These are phyloP conservation scores for Torulaspora gathmanii DNA, from an alignment of 805 yeast species.

Conservation along the genomic window DNA sequence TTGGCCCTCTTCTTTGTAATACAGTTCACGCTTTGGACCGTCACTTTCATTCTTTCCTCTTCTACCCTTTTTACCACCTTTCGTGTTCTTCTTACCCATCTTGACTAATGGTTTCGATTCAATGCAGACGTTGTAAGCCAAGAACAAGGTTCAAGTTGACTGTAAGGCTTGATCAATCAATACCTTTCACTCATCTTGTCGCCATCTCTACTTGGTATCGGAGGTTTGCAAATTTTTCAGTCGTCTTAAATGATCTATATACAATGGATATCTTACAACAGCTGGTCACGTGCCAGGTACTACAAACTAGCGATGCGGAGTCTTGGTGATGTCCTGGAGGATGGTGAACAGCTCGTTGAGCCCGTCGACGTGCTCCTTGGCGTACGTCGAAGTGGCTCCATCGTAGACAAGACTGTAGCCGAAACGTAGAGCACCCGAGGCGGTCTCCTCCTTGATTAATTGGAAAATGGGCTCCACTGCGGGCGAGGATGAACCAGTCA, in stretches of 20 bases:
- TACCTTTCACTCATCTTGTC: not conserved
- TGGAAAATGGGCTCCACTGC: constrained; percentile 66
- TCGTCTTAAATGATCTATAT: constrained; percentile 1
- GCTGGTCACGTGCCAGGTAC: constrained; percentile 1
- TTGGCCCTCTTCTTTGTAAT: constrained; percentile 91
- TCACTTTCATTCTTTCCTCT: constrained; percentile 96
- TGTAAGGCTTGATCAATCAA: not conserved
- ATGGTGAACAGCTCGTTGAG: constrained; percentile 62
- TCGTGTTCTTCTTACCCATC: constrained; percentile 40
- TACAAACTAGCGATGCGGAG: constrained; percentile 3
- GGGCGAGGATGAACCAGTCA: constrained; percentile 63
- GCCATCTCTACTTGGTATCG: not conserved
- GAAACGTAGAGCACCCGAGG: constrained; percentile 38
- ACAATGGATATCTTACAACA: not conserved
- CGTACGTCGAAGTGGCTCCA: constrained; percentile 48
- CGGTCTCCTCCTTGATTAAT: constrained; percentile 43
- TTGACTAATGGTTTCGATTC: not conserved
- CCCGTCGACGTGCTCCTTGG: constrained; percentile 61
- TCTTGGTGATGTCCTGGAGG: constrained; percentile 27
- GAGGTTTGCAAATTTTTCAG: constrained; percentile 2
- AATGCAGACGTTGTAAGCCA: not conserved
- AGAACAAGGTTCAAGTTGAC: not conserved
- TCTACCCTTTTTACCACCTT: constrained; percentile 88
- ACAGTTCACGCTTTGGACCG: constrained; percentile 89
- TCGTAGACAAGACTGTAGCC: constrained; percentile 62